phyloP scores from a whole-genome alignment of 306 rosid genomes.

The Purshia tridentata region DNA sequence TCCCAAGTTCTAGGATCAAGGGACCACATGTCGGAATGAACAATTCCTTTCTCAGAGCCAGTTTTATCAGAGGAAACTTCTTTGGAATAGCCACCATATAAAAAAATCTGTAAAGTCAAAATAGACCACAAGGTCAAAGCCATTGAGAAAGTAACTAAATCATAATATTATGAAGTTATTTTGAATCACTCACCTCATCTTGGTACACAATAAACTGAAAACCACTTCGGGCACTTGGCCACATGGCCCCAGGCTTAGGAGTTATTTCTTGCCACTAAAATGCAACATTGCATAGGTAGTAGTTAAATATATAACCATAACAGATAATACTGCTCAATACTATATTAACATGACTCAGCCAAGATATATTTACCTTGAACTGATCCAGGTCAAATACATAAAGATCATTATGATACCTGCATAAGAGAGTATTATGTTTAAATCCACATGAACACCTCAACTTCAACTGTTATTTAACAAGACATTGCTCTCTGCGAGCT shows the following conservation, averaged over 20 bases:
- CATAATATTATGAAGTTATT: background rate
- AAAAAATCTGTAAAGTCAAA: slow-evolving; percentile 64
- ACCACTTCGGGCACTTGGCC: slow-evolving; percentile 97
- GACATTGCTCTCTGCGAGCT: background rate
- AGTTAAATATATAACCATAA: background rate
- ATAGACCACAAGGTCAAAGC: background rate
- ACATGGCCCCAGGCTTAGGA: slow-evolving; percentile 91
- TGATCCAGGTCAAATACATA: slow-evolving; percentile 93
- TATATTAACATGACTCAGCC: slow-evolving; percentile 15
- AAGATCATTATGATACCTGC: slow-evolving; percentile 91
- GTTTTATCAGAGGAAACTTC: slow-evolving; percentile 82
- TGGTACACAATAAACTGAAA: slow-evolving; percentile 89
- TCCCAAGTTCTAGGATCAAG: slow-evolving; percentile 99
- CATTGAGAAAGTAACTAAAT: background rate
- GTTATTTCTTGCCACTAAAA: slow-evolving; percentile 96
- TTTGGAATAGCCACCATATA: slow-evolving; percentile 98
- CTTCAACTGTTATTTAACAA: background rate
- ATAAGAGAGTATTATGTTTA: slow-evolving; percentile 19
- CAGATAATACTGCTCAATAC: slow-evolving; percentile 2
- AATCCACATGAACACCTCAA: background rate
- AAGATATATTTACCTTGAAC: slow-evolving; percentile 62
- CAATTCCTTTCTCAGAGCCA: slow-evolving; percentile 77
- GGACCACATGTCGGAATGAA: slow-evolving; percentile 92
- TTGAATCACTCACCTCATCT: slow-evolving; percentile 72
- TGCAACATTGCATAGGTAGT: slow-evolving; percentile 28